Base-by-base conservation (phyloP, 1,284 basidiomycete species). In the Austroboletus novae-zelandiae region DNA sequence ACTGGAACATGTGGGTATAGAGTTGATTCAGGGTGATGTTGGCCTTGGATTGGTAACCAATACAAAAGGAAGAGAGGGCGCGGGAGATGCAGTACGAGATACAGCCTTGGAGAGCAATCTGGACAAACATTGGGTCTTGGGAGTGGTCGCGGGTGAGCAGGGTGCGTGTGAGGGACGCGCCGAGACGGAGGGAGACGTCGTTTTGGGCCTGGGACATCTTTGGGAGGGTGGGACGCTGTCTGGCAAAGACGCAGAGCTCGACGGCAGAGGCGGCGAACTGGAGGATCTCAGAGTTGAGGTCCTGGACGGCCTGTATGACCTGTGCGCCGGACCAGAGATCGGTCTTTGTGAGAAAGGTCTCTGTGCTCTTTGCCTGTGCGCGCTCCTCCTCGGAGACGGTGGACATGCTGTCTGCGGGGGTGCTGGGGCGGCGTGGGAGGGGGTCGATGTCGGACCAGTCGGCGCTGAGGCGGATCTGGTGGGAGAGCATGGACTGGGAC, bases 261-360 rank as follows among this genome's bases (percentile, higher is more conserved):
- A 83, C 81, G 11, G 83, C 85, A 18, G 82, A 79, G 17, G 86
- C 85, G 10, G 86, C 81, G 54, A 86, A 87, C 57, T 87, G 86
- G 18, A 85, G 76, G 52, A 89, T 85, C 67, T 89, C 86, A 0
- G 83, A 80, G 62, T 89, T 89, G 64, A 89, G 74, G 60, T 89
- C 86, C 57, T 86, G 83, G n/a, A 89, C 79, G 7, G 84, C 80
- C 61, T 88, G 85, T 48, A 89, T 77, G 62, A 88, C 76, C 61
- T 88, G 85, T 2, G 83, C 82, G 18, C 86, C 86, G 3, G 85
- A 86, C 84, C 83, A 87, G 37, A 74, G 74, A 67, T 89, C 86
- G 27, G 78, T 82, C 57, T 86, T 82, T 14, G 84, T 86, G 66
- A 89, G 74, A 67, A 83, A 89, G 20, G 76, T 71, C 61, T 89